A percentile compares a stretch with the other conserved stretches of the same genome.
Evolutionary conservation across 139 green algal species (phyloP).

Genomic region (Eudorina sp.): DNA sequence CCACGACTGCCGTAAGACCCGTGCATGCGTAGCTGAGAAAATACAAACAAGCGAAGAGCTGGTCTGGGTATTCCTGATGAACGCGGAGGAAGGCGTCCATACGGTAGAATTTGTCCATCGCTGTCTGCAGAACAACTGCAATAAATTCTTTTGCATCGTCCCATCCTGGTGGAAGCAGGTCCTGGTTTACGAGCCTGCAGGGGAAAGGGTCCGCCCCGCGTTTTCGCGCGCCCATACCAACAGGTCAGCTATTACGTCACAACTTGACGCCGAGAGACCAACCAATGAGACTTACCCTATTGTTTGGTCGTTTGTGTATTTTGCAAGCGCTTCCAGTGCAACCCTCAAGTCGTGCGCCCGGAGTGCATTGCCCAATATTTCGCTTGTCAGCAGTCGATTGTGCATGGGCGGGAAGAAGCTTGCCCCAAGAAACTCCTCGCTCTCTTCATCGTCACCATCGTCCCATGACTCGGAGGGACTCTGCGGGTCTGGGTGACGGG

Average conservation of each 20-base stretch:
- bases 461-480: slow-evolving; percentile 10
- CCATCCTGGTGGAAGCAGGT: not conserved
- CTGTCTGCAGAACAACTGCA: not conserved
- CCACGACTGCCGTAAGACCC: slow-evolving; percentile 7
- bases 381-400: not conserved
- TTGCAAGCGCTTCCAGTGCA: slow-evolving; percentile 27
- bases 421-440: not conserved
- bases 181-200: not conserved
- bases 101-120: slow-evolving; percentile 3
- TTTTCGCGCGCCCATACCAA: slow-evolving; percentile 31
- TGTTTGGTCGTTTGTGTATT: not conserved
- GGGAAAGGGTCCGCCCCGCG: not conserved
- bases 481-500: not conserved
- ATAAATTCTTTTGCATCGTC: slow-evolving; percentile 29
- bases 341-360: not conserved
- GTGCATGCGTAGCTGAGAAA: not conserved
- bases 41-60: slow-evolving; percentile 39
- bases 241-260: slow-evolving; percentile 16
- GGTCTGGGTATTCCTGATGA: slow-evolving; percentile 8
- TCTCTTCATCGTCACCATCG: slow-evolving; percentile 13
- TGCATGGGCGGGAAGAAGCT: slow-evolving; percentile 5
- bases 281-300: slow-evolving; percentile 24
- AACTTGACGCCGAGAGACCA: too few relatives aligned
- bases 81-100: slow-evolving; percentile 19
- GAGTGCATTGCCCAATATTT: not conserved